phyloP scores from a whole-genome alignment of 73 alveolate genomes.

The Paramecium primaurelia region DNA sequence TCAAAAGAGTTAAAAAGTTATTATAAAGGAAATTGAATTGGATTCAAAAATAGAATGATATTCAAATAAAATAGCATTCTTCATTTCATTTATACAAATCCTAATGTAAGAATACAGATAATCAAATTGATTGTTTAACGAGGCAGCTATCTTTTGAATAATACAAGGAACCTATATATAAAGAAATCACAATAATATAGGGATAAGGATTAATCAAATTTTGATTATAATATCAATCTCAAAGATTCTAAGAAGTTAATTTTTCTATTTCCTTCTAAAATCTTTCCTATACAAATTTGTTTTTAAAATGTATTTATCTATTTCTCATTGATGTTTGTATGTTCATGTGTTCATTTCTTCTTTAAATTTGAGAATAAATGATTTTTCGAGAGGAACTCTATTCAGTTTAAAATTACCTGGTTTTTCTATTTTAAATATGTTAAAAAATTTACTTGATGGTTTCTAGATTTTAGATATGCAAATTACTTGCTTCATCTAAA shows the following conservation, averaged over 20 bases:
- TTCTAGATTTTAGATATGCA: neutral
- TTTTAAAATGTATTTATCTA: neutral
- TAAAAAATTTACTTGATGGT: neutral
- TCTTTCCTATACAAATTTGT: neutral
- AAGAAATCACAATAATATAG: neutral
- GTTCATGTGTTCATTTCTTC: neutral
- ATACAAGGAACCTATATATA: neutral
- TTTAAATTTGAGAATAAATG: neutral
- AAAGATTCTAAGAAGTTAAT: neutral
- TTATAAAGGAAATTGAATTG: neutral
- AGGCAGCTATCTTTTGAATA: neutral
- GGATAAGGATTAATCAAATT: neutral
- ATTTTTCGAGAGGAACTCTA: neutral
- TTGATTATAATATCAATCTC: neutral
- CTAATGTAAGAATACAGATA: neutral
- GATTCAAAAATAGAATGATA: neutral
- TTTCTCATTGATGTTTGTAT: neutral
- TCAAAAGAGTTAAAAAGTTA: neutral
- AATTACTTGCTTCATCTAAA: neutral
- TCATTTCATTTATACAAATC: neutral
- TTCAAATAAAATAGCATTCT: neutral
- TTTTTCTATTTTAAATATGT: neutral
- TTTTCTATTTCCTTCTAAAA: slow-evolving; percentile 1
- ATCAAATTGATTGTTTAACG: neutral
- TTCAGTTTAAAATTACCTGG: neutral